Percentiles rank a stretch among this genome's conserved stretches.
Evolutionary conservation across 768 basidiomycete species (phyloP).

Genomic region (Xerocomellus chrysenteron): DNA sequence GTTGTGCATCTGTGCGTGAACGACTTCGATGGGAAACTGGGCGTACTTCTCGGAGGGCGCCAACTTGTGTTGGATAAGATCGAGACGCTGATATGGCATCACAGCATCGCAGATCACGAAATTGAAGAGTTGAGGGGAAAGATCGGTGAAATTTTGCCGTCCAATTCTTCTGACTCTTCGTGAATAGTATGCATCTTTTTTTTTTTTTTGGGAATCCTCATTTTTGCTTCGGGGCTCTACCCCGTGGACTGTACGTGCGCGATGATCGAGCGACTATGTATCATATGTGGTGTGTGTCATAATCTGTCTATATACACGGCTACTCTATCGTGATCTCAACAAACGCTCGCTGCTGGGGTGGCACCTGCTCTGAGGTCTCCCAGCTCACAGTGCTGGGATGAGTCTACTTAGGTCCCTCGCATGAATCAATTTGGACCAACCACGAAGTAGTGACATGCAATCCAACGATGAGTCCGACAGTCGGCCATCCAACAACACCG

Average conservation of each 20-base stretch:
- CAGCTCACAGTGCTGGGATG: no score
- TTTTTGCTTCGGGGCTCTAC: no score
- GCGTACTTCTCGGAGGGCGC: conserved; percentile 3
- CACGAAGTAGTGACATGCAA: conserved; percentile 41
- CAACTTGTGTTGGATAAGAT: conserved; percentile 14
- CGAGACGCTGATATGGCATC: conserved; percentile 13
- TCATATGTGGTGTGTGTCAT: no score
- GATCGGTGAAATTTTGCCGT: neutral
- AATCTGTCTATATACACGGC: no score
- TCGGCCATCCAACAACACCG: conserved; percentile 7
- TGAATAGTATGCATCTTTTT: neutral
- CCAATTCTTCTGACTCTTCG: neutral
- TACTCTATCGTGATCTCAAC: no score
- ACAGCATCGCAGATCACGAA: conserved; percentile 8
- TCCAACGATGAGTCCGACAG: conserved; percentile 70
- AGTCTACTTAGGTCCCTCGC: neutral
- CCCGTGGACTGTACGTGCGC: no score
- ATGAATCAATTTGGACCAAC: neutral
- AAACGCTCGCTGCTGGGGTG: neutral
- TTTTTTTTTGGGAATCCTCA: no score
- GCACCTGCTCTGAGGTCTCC: no score
- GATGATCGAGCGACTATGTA: no score
- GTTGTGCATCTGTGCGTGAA: neutral
- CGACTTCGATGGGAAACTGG: neutral
- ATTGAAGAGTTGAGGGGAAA: neutral